Evolutionary conservation across 1,284 basidiomycete genomes (phyloP), one percentile per base, ranked within the genome.

Genomic region (Trichosporon asahii): DNA sequence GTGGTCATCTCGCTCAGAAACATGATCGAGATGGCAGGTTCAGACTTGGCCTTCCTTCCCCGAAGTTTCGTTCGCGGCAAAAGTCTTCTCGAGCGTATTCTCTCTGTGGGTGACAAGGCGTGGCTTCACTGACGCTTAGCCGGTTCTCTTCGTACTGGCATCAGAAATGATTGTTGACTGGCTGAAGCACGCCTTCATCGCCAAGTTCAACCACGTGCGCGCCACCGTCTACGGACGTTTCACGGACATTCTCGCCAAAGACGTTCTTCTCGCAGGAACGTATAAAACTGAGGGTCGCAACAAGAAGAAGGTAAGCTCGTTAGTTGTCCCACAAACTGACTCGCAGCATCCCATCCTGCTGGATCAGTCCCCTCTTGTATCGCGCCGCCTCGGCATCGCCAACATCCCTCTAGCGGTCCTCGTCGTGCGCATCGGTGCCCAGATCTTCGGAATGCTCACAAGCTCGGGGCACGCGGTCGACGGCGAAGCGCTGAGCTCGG

Each of bases 141-240:
- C 96, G 7, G 94, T 96, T 0, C 74, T 96, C 61, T 92, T 94
- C 4, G 97, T 99, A 2, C 86, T 99, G 78, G 79, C 90, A 1
- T 97, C 94, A 6, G 97, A 99, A 82, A 92, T 94, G 87, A 83
- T 94, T 4, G 97, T 99, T 31, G 97, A 99, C 82, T 99, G 96
- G 97, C 87, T 99, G 70, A 99, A 99, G 80, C 97, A 99, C 79
- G 96, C 96, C 1, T 99, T 99, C 85, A 98, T 99, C 78, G 96
- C 95, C 68, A 99, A 99, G 83, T 98, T 98, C 82, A 88, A 88
- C 76, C 93, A 95, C 78, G 95, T 99, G 67, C 90, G 96, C 0
- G 94, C 95, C 0, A 92, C 91, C 0, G 93, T 98, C 0, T 99
- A 99, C 76, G 95, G 95, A 72, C 88, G 97, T 12, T 99, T 95